Evolutionary conservation across 192 early-diverging fungal species (phyloP), one percentile per base, ranked within the genome.

Genomic region (Funneliformis geosporum): DNA sequence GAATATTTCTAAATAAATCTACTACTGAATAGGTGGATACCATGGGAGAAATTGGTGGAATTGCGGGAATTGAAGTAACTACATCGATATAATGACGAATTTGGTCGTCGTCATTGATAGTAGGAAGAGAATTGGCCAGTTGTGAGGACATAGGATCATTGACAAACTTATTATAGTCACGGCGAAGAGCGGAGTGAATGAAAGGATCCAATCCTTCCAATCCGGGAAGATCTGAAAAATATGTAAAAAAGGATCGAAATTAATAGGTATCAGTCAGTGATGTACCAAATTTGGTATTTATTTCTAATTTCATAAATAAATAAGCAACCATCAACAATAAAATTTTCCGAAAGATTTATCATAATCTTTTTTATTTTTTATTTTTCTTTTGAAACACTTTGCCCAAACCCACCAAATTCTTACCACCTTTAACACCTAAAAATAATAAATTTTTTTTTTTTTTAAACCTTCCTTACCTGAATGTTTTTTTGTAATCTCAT

Each of bases 161-260:
- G 16, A 78, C n/a, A 9, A 78, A 65, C 38, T 78, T 78, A 68
- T 78, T 78, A 78, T 68, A 78, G n/a, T 78, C 76, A 1, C 39
- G 43, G 16, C 67, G 62, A 78, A 78, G 68, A n/a, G 59, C 55
- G 38, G 62, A 12, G 8, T 46, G 76, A 27, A 78, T 78, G 16
- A 64, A 5, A 38, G 67, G 28, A 55, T 68, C 76, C 47, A 68
- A 23, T 62, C 23, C 18, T 39, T 68, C 76, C 47, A 68, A 23
- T 42, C 23, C n/a, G 12, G n/a, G 44, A 66, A 60, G 28, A 16
- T 43, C 10, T 62, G 39, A 40, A n/a, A n/a, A 67, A 42, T 44
- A 78, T 8, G n/a, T 38, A 47, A 66, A 27, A 23, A 44, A 44
- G 14, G 28, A 76, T 8, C n/a, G 11, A 33, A 73, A 33, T 46